A percentile compares a stretch with the other conserved stretches of the same genome.
Conservation (phyloP, 257 asterid genomes). For the Handroanthus guayacan region DNA sequence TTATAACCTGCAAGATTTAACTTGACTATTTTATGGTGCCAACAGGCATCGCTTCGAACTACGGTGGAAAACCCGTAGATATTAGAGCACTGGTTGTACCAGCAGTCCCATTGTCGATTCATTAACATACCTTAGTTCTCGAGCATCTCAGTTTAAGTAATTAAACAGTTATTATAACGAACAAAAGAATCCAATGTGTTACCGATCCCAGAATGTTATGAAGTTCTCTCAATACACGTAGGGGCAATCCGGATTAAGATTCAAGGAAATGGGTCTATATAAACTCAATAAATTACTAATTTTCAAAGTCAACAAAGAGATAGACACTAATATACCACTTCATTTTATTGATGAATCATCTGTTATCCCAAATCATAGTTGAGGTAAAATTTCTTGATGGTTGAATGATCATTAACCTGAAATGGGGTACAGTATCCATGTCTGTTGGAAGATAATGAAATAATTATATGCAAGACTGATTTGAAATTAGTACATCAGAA, state of each 20-base stretch:
- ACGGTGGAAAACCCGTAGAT: slow-evolving; percentile 27
- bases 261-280: neutral
- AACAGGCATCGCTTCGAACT: slow-evolving; percentile 38
- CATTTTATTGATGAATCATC: slow-evolving; percentile 9
- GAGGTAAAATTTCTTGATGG: neutral
- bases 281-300: neutral
- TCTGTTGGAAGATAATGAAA: neutral
- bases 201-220: neutral
- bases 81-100: slow-evolving; percentile 4
- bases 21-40: slow-evolving; percentile 49
- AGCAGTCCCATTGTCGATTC: slow-evolving; percentile 19
- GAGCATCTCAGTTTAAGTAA: slow-evolving; percentile 2
- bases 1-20: slow-evolving; percentile 75
- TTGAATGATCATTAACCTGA: slow-evolving; percentile 1
- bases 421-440: neutral
- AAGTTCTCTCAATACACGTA: neutral
- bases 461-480: slow-evolving; percentile 4
- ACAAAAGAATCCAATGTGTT: neutral
- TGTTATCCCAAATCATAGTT: neutral
- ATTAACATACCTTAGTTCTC: slow-evolving; percentile 14
- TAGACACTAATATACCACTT: neutral
- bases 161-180: neutral
- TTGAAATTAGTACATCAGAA: neutral
- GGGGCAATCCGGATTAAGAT: neutral
- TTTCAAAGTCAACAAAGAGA: neutral